Conservation (phyloP, 129 eudicot genomes). For the Chrysanthemum makinoi region DNA sequence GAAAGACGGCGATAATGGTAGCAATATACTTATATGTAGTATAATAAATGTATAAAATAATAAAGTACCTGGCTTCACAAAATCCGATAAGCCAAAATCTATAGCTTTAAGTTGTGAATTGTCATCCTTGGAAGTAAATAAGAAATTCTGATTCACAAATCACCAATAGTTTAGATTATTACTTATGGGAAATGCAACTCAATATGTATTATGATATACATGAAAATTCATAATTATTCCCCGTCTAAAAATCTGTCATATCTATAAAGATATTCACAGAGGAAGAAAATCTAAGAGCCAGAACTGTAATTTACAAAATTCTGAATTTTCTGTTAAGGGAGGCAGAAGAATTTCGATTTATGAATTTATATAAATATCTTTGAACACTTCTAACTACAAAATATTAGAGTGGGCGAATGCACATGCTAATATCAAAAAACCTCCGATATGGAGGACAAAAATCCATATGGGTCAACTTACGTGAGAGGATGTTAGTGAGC, state of each 20-base stretch:
- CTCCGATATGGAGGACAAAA: constrained; percentile 4
- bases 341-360: neutral
- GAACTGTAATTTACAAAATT: too few species aligned
- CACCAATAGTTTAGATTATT: constrained; percentile 7
- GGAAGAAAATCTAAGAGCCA: too few species aligned
- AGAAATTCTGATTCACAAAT: constrained; percentile 67
- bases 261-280: too few species aligned
- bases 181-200: neutral
- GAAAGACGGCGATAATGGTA: constrained; percentile 11
- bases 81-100: constrained; percentile 95
- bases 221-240: too few species aligned
- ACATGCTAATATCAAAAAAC: too few species aligned
- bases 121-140: constrained; percentile 76
- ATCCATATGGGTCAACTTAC: neutral
- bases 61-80: constrained; percentile 75
- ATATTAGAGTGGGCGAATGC: neutral
- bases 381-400: constrained; percentile 1
- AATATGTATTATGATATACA: too few species aligned
- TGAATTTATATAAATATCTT: constrained; percentile 2
- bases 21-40: constrained; percentile 10
- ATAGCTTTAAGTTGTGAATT: constrained; percentile 78
- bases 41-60: neutral
- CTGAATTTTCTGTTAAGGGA: neutral
- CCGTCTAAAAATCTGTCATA: too few species aligned
- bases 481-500: constrained; percentile 2